Percentiles rank a stretch among this genome's conserved stretches.
These are phyloP conservation scores for Lophium mytilinum DNA, from an alignment of 495 filamentous ascomycete genomes.

Conservation along the genomic window DNA sequence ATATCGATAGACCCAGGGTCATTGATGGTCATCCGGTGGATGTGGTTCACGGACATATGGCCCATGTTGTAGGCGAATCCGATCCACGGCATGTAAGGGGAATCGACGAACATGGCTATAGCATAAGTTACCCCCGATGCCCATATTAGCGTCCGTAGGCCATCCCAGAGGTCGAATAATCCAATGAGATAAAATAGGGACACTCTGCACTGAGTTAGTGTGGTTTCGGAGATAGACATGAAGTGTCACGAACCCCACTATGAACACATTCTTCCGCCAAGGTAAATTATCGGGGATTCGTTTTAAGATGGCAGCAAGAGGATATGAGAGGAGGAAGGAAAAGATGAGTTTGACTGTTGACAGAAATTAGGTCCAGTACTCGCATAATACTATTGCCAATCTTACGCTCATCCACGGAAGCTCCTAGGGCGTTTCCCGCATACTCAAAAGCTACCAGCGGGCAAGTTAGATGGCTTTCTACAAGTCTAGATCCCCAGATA, in stretches of 20 bases:
- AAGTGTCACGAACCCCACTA: conserved; percentile 51
- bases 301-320: conserved; percentile 81
- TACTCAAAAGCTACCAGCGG: conserved; percentile 60
- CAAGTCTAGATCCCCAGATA: not conserved
- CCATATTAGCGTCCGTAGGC: conserved; percentile 69
- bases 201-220: conserved; percentile 38
- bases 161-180: conserved; percentile 90
- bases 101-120: conserved; percentile 75
- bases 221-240: not conserved
- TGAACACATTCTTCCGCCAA: conserved; percentile 83
- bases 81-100: conserved; percentile 98
- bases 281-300: conserved; percentile 80
- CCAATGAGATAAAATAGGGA: conserved; percentile 87
- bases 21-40: conserved; percentile 64
- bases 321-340: conserved; percentile 88
- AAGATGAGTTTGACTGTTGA: conserved; percentile 80
- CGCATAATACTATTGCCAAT: too few relatives aligned
- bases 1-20: conserved; percentile 67
- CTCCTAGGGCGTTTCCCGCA: conserved; percentile 56
- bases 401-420: conserved; percentile 78
- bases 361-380: too few relatives aligned
- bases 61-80: conserved; percentile 92
- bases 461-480: not conserved
- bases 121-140: conserved; percentile 71
- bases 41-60: conserved; percentile 86